phyloP scores from a whole-genome alignment of 108 stramenopile species.

The Skeletonema tropicum region DNA sequence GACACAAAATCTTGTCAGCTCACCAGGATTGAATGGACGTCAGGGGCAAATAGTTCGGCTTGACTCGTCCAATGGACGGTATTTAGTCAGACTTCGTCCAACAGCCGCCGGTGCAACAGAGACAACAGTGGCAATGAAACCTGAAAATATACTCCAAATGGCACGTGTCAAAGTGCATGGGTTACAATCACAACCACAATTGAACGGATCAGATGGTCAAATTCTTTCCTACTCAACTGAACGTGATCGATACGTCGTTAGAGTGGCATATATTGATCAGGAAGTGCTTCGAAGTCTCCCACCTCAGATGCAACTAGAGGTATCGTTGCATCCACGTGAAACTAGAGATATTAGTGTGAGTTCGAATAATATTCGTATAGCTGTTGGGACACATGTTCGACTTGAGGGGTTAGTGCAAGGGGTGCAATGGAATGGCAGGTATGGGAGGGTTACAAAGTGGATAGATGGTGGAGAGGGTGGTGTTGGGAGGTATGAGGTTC shows the following conservation, averaged over 20 bases:
- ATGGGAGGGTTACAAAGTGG: slow-evolving; percentile 20
- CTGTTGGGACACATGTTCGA: slow-evolving; percentile 33
- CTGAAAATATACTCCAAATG: slow-evolving; percentile 73
- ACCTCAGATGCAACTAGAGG: neutral
- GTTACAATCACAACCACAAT: slow-evolving; percentile 73
- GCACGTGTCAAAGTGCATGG: slow-evolving; percentile 75
- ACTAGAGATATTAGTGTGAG: slow-evolving; percentile 42
- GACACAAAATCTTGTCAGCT: slow-evolving; percentile 42
- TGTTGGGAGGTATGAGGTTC: slow-evolving; percentile 33
- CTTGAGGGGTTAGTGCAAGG: slow-evolving; percentile 38
- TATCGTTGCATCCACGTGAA: slow-evolving; percentile 5
- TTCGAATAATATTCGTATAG: slow-evolving; percentile 32
- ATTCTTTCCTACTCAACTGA: slow-evolving; percentile 56
- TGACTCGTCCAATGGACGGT: slow-evolving; percentile 72
- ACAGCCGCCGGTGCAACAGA: slow-evolving; percentile 45
- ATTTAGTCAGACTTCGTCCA: slow-evolving; percentile 41
- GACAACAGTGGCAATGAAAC: slow-evolving; percentile 73
- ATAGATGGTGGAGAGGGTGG: slow-evolving; percentile 9
- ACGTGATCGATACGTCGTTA: slow-evolving; percentile 45
- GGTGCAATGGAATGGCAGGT: slow-evolving; percentile 50
- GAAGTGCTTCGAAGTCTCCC: neutral
- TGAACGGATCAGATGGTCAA: slow-evolving; percentile 86
- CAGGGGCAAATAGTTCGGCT: slow-evolving; percentile 77
- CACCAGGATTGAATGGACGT: slow-evolving; percentile 75
- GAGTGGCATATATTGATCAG: slow-evolving; percentile 1